Conservation (phyloP, 306 rosid species). For the Gleditsia sinensis region DNA sequence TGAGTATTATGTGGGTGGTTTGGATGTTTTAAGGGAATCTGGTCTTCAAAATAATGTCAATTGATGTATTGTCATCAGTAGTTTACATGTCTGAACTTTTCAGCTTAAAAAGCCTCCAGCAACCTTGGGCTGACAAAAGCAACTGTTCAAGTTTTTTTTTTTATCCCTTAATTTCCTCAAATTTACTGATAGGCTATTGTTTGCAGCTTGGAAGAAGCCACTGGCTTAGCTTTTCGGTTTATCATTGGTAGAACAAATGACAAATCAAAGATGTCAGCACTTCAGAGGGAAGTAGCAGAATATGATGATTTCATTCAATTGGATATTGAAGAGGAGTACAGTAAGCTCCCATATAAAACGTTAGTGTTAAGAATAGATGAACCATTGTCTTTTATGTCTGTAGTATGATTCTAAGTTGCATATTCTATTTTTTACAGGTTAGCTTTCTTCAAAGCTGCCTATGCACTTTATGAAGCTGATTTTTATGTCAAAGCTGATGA, state of each 20-base stretch:
- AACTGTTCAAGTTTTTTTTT: neutral
- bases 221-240: conserved; percentile 92
- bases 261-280: conserved; percentile 71
- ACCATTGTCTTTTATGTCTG: conserved; percentile 16
- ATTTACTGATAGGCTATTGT: conserved; percentile 23
- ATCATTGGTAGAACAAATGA: conserved; percentile 78
- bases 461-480: conserved; percentile 81
- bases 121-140: conserved; percentile 1
- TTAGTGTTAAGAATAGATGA: conserved; percentile 54
- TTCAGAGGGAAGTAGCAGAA: conserved; percentile 65
- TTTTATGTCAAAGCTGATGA: conserved; percentile 97
- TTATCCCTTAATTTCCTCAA: neutral
- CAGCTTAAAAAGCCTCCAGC: neutral
- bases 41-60: neutral
- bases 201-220: conserved; percentile 95
- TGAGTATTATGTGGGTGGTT: neutral
- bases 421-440: conserved; percentile 54
- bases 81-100: neutral
- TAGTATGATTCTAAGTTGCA: conserved; percentile 32
- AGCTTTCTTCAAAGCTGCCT: conserved; percentile 95
- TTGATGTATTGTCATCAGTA: neutral
- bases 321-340: conserved; percentile 97
- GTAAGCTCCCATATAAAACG: conserved; percentile 99
- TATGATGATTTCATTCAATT: conserved; percentile 82
- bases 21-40: neutral